Percentiles rank a stretch among this genome's conserved stretches.
These are phyloP conservation scores for Aureobasidium sp. DNA, from an alignment of 2,329 filamentous ascomycete species.

Conservation along the genomic window DNA sequence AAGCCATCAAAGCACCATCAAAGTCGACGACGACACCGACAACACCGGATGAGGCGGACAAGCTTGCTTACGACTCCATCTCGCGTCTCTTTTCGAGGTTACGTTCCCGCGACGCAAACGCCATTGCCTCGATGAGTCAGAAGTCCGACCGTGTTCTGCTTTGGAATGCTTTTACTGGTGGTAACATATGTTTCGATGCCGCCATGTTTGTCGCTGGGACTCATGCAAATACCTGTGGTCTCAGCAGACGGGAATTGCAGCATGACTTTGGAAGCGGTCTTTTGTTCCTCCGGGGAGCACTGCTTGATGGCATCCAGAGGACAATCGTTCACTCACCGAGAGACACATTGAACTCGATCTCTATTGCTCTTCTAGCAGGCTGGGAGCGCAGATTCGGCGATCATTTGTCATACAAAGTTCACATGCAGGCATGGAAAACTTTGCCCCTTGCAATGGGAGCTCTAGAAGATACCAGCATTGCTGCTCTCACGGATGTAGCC, in stretches of 20 bases:
- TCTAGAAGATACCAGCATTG: constrained; percentile 16
- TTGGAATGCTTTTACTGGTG: constrained; percentile 16
- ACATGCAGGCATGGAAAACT: constrained; percentile 17
- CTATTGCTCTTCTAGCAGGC: constrained; percentile 19
- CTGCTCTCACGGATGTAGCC: constrained; percentile 16
- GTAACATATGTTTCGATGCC: constrained; percentile 17
- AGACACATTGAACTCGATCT: constrained; percentile 16
- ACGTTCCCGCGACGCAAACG: constrained; percentile 10
- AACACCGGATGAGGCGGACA: neutral
- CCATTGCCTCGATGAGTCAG: constrained; percentile 15
- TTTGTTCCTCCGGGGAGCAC: constrained; percentile 17
- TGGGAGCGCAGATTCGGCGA: constrained; percentile 21
- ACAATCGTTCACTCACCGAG: constrained; percentile 12
- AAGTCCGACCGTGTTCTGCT: constrained; percentile 16
- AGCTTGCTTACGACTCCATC: neutral
- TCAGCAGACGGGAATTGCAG: neutral
- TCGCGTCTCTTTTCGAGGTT: constrained; percentile 1
- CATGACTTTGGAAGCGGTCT: constrained; percentile 17
- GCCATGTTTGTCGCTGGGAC: constrained; percentile 18
- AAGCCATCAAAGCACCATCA: neutral
- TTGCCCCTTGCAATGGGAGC: constrained; percentile 13
- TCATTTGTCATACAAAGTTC: constrained; percentile 15
- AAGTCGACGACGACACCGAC: neutral
- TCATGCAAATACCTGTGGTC: constrained; percentile 17
- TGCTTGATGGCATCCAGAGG: constrained; percentile 16